Conservation (phyloP, 2,329 filamentous ascomycete species). For the Arthrobotrys megalospora region DNA sequence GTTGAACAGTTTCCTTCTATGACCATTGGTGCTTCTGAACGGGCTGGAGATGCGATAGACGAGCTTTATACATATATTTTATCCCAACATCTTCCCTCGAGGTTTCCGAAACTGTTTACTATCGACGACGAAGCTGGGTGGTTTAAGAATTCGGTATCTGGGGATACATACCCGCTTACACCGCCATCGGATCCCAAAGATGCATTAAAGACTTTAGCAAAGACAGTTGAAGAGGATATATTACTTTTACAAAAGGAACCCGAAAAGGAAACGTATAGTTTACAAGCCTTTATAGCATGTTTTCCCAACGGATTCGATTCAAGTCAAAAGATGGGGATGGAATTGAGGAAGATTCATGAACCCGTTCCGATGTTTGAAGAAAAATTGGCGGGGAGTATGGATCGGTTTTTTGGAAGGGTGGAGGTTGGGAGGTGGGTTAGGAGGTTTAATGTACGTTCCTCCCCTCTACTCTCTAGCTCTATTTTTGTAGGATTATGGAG, state of each 20-base stretch:
- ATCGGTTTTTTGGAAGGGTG: slow-evolving; percentile 71
- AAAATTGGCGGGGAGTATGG: slow-evolving; percentile 73
- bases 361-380: slow-evolving; percentile 72
- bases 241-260: slow-evolving; percentile 69
- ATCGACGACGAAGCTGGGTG: slow-evolving; percentile 62
- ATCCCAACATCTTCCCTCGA: slow-evolving; percentile 70
- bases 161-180: slow-evolving; percentile 59
- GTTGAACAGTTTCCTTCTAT: slow-evolving; percentile 66
- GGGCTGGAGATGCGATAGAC: slow-evolving; percentile 68
- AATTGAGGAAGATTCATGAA: slow-evolving; percentile 71
- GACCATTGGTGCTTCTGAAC: slow-evolving; percentile 69
- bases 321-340: slow-evolving; percentile 70
- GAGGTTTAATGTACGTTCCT: slow-evolving; percentile 70
- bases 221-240: slow-evolving; percentile 72
- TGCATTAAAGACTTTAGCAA: slow-evolving; percentile 69
- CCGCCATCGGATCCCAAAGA: slow-evolving; percentile 40
- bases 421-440: slow-evolving; percentile 71
- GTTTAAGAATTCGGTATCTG: slow-evolving; percentile 69
- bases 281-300: slow-evolving; percentile 71
- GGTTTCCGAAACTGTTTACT: slow-evolving; percentile 70
- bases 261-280: slow-evolving; percentile 50
- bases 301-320: slow-evolving; percentile 73
- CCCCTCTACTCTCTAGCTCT: slow-evolving; percentile 40
- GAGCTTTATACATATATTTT: slow-evolving; percentile 72
- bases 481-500: too few species aligned